A percentile compares a stretch with the other conserved stretches of the same genome.
These are phyloP conservation scores for Parasitella parasitica DNA, from an alignment of 371 early-diverging fungal species.

Conservation along the genomic window DNA sequence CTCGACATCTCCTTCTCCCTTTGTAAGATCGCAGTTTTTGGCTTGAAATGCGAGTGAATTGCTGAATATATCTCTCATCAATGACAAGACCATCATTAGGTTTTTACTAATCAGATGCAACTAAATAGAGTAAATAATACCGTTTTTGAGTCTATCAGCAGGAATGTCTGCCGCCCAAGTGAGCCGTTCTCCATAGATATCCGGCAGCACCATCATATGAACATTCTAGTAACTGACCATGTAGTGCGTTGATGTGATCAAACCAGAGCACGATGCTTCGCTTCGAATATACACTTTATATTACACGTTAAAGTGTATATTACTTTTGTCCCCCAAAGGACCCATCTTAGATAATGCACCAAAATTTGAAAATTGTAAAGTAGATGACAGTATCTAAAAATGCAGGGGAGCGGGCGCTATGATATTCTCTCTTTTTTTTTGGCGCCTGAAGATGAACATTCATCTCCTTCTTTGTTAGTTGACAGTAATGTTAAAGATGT, in stretches of 20 bases:
- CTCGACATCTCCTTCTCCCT: conserved; percentile 85
- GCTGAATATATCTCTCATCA: conserved; percentile 73
- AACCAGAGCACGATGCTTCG: conserved; percentile 96
- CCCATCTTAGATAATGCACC: conserved; percentile 87
- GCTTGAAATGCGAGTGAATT: conserved; percentile 86
- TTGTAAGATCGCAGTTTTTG: conserved; percentile 93
- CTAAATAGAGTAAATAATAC: conserved; percentile 81
- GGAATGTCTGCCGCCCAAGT: conserved; percentile 62
- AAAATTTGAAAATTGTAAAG: conserved; percentile 81
- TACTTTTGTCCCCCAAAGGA: too few relatives aligned
- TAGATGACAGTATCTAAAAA: conserved; percentile 63
- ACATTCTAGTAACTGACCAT: conserved; percentile 92
- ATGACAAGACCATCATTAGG: conserved; percentile 53
- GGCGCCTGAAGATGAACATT: conserved; percentile 70
- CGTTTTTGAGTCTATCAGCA: conserved; percentile 70
- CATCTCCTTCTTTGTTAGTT: conserved; percentile 46
- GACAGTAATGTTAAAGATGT: background rate
- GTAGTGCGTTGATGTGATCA: conserved; percentile 90
- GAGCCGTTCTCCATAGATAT: conserved; percentile 64
- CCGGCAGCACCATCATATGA: conserved; percentile 78
- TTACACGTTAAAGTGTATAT: conserved; percentile 87
- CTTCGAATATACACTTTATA: conserved; percentile 91
- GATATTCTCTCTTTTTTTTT: background rate
- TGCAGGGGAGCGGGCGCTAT: too few relatives aligned
- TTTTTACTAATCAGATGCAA: conserved; percentile 68